Conservation (phyloP, 2,329 filamentous ascomycete species). For the Lasiodiplodia sp. region DNA sequence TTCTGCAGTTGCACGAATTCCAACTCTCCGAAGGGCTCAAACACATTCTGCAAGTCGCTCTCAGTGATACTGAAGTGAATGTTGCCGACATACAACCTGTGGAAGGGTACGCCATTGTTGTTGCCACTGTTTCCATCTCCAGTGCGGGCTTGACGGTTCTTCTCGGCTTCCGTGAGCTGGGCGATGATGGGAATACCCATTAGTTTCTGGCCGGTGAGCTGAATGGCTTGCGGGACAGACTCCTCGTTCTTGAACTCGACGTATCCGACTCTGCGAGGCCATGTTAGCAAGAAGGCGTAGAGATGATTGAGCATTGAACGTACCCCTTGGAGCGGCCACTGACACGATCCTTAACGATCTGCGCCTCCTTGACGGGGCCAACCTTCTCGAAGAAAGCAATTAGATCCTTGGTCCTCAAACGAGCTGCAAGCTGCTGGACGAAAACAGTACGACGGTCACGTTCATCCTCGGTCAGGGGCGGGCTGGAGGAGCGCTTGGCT, state of each 20-base stretch:
- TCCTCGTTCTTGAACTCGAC: conserved; percentile 99
- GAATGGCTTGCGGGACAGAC: conserved; percentile 89
- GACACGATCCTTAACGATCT: conserved; percentile 97
- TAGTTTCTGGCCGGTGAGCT: conserved; percentile 98
- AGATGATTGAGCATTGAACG: conserved; percentile 43
- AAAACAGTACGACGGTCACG: conserved; percentile 96
- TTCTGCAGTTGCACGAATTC: conserved; percentile 98
- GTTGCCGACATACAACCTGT: conserved; percentile 97
- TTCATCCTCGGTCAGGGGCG: conserved; percentile 86
- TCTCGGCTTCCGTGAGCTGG: conserved; percentile 97
- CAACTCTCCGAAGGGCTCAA: conserved; percentile 96
- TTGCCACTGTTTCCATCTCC: conserved; percentile 70
- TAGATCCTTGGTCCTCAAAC: conserved; percentile 88
- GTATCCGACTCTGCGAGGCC: conserved; percentile 80
- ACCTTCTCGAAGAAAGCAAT: conserved; percentile 96
- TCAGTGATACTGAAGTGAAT: conserved; percentile 99
- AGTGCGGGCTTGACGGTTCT: conserved; percentile 94
- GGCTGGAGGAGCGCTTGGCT: conserved; percentile 54
- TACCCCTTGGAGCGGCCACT: conserved; percentile 98
- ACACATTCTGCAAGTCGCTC: conserved; percentile 92
- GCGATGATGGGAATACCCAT: conserved; percentile 98
- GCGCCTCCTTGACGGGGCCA: conserved; percentile 92
- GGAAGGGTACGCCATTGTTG: conserved; percentile 89
- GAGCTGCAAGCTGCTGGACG: conserved; percentile 95
- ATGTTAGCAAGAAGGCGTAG: conserved; percentile 46